phyloP scores from a whole-genome alignment of 441 rosid species.

The Syzygium malaccense region DNA sequence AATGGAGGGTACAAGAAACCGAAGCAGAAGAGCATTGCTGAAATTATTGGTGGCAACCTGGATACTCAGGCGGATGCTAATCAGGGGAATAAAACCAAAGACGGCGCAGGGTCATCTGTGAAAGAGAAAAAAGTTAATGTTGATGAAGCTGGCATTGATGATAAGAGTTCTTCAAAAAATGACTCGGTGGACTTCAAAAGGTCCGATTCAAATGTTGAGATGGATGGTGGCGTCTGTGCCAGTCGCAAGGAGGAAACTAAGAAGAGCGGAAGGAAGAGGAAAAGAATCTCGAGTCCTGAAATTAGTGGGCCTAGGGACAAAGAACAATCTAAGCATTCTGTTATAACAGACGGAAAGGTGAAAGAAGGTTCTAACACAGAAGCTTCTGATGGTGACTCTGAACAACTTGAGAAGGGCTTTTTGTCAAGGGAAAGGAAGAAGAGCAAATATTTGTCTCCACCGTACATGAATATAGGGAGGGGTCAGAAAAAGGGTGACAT shows the following conservation, averaged over 20 bases:
- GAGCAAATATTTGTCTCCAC: slow-evolving; percentile 83
- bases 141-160: slow-evolving; percentile 3
- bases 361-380: slow-evolving; percentile 5
- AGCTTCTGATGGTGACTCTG: slow-evolving; percentile 1
- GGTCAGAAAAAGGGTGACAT: slow-evolving; percentile 28
- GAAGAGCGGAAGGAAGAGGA: slow-evolving; percentile 20
- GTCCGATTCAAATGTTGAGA: slow-evolving; percentile 4
- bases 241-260: slow-evolving; percentile 15
- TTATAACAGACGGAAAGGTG: neutral
- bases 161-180: slow-evolving; percentile 2
- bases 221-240: neutral
- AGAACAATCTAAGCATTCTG: slow-evolving; percentile 5
- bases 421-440: slow-evolving; percentile 67
- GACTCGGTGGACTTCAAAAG: neutral
- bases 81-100: neutral
- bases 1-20: slow-evolving; percentile 31
- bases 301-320: slow-evolving; percentile 5
- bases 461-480: slow-evolving; percentile 37
- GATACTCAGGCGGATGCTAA: slow-evolving; percentile 4
- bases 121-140: slow-evolving; percentile 19
- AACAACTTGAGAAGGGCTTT: slow-evolving; percentile 17
- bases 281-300: neutral
- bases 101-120: slow-evolving; percentile 2
- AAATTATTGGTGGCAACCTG: slow-evolving; percentile 37
- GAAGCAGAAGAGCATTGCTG: slow-evolving; percentile 87